Base-by-base conservation (phyloP, 768 basidiomycete genomes). In the Boletus pseudo-olivaceus region DNA sequence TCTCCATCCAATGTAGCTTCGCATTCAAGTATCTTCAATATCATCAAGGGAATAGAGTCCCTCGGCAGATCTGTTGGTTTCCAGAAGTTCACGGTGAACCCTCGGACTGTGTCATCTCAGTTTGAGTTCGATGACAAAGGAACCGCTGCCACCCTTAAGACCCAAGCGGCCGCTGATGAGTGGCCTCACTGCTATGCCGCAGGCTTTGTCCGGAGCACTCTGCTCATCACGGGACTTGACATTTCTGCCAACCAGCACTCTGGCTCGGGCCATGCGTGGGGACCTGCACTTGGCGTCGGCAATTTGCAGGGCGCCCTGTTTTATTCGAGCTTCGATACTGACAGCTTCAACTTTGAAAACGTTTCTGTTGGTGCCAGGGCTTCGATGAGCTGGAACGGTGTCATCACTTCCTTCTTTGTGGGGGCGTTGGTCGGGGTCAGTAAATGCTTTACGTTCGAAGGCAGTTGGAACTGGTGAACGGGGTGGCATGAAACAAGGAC, bases 11-110 rank as follows among this genome's bases (percentile, higher is more conserved):
- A 53, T 19, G 10, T 5, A 10, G n/a, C 14, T 4, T 29, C 11
- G 12, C n/a, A 35, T 34, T 14, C 29, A 53, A 53, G 52, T 17
- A 8, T 53, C 32, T 7, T 7, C 5, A 1, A 33, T 9, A 15
- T 19, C 23, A 53, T 53, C 38, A 33, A 40, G 30, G 52, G 38
- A 6, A 34, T 53, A 40, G 52, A 53, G 23, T 53, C 50, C 7
- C 50, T 54, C 9, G 53, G 51, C 20, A 39, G 40, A 35, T 29
- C 53, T 33, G 19, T 19, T 14, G 53, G 53, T 12, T 53, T 54
- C 19, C 50, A 53, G 5, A n/a, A n/a, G 10, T 53, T 33, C n/a
- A 19, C 32, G 3, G 7, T 11, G 50, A 30, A 39, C 5, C 15
- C 20, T 10, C 19, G 4, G 51, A 20, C 14, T 19, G 12, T 9